phyloP scores from a whole-genome alignment of 495 filamentous ascomycete species.

The Xylaria cubensis region DNA sequence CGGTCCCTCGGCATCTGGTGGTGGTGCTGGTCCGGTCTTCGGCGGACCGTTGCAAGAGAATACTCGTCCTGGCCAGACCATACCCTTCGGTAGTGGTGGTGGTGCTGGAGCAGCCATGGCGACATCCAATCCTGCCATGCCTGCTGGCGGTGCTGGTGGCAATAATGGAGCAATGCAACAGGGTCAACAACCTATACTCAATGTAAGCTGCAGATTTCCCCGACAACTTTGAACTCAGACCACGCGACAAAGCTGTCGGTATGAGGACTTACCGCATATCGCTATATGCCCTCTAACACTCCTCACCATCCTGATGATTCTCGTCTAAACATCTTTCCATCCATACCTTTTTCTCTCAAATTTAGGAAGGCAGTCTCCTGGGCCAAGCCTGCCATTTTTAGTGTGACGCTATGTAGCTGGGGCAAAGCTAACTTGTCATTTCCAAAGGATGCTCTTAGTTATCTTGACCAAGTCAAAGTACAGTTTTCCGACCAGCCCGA shows the following conservation, averaged over 20 bases:
- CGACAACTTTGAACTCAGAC: background rate
- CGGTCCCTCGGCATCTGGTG: conserved; percentile 46
- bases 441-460: conserved; percentile 88
- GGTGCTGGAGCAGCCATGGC: conserved; percentile 33
- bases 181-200: conserved; percentile 95
- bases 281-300: background rate
- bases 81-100: conserved; percentile 46
- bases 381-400: background rate
- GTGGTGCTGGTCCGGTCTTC: conserved; percentile 48
- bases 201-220: conserved; percentile 57
- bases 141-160: conserved; percentile 42
- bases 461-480: conserved; percentile 98
- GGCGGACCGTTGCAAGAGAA: conserved; percentile 58
- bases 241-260: background rate
- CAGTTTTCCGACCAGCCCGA: conserved; percentile 97
- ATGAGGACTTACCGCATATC: background rate
- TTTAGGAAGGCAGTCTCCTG: background rate
- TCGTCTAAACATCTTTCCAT: background rate
- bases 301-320: background rate
- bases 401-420: background rate
- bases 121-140: conserved; percentile 37
- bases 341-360: background rate
- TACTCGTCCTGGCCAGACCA: conserved; percentile 52
- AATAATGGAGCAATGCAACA: conserved; percentile 59
- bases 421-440: conserved; percentile 33